Base-by-base conservation (phyloP, 495 filamentous ascomycete species). In the Bacidia gigantensis region DNA sequence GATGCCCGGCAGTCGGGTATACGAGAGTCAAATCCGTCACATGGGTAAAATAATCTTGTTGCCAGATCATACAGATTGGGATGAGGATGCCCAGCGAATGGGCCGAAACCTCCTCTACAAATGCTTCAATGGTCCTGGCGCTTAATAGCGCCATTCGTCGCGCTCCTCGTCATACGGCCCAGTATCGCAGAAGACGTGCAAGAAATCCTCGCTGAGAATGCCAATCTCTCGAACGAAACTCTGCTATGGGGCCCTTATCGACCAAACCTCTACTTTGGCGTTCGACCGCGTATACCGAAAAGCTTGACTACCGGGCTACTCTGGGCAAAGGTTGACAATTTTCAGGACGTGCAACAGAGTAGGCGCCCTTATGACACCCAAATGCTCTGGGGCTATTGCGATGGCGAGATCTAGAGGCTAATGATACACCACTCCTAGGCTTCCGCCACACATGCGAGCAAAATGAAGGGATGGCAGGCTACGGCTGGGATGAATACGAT, bases 401-500 rank as follows among this genome's bases (percentile, higher is more conserved):
- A 35, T 35, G 29, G n/a, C n/a, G n/a, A n/a, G n/a, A n/a, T n/a
- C n/a, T 35, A 35, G 7, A 14, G 5, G 29, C 29, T 35, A 35
- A 35, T 14, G 29, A 5, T 35, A 35, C 14, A 35, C 12, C 11
- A 3, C 11, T 2, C 9, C 0, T 18, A 95, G 89, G 80, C 62
- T 80, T 96, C 57, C 82, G 92, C 54, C 85, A 97, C 65, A 94
- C 93, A 0, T 98, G 92, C 67, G 92, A 97, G 63, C 92, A 98
- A 65, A 75, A 89, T 63, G 87, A 95, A 62, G 84, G 82, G 53
- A 95, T 98, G 84, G 81, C 80, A 40, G 89, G 92, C 32, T 98
- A 98, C 64, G 92, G 90, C 54, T 98, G 92, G 92, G 90, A 97
- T 57, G 72, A 92, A 60, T 98, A 93, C 67, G 92, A 97, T 65